phyloP scores from a whole-genome alignment of 305 asterid species.

The Fraxinus baroniana region DNA sequence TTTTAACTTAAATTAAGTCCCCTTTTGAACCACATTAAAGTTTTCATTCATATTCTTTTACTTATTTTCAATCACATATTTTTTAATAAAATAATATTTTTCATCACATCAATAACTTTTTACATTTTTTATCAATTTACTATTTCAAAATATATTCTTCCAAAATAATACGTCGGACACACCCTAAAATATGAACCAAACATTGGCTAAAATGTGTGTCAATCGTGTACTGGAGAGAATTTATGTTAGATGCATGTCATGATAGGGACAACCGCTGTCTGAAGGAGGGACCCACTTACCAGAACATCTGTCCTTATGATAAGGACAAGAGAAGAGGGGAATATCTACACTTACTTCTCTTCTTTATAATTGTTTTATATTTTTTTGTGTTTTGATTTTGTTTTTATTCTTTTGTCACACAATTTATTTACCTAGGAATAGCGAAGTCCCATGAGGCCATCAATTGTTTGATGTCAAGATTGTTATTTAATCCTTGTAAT shows the following conservation, averaged over 20 bases:
- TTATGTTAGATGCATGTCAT: conserved; percentile 19
- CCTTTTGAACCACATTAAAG: no score
- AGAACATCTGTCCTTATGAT: conserved; percentile 9
- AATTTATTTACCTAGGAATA: neutral
- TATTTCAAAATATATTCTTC: no score
- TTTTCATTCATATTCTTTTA: no score
- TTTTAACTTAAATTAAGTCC: no score
- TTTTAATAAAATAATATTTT: no score
- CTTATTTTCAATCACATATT: no score
- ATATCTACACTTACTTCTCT: neutral
- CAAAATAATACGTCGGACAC: no score
- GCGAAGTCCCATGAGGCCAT: neutral
- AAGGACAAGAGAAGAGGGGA: conserved; percentile 12
- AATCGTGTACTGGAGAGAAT: neutral
- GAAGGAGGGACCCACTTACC: neutral
- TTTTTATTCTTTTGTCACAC: neutral
- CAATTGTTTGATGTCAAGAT: neutral
- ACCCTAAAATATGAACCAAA: neutral
- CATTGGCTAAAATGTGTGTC: neutral
- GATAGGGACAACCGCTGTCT: conserved; percentile 18
- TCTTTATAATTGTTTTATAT: neutral
- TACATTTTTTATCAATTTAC: no score
- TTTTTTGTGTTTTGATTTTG: neutral
- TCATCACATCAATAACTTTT: no score
- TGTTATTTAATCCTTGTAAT: neutral